A percentile compares a stretch with the other conserved stretches of the same genome.
Evolutionary conservation across 257 asterid species (phyloP).

Genomic region (Solanum chilense): DNA sequence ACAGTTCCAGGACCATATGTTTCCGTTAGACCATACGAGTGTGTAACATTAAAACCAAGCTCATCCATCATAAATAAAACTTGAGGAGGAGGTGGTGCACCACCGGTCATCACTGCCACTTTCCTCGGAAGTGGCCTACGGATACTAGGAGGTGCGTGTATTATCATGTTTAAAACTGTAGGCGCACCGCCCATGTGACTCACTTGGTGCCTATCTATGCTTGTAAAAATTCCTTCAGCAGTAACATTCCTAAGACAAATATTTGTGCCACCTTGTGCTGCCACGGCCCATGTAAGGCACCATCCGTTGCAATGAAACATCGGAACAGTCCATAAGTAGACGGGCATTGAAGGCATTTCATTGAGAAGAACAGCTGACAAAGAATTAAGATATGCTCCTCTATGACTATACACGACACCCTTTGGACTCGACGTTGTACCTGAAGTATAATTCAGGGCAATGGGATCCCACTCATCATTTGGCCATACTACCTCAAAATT

Average conservation of each 20-base stretch:
- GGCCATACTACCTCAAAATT: neutral
- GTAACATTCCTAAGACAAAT: neutral
- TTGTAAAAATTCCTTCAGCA: neutral
- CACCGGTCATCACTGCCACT: neutral
- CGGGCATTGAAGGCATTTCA: neutral
- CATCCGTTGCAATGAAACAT: neutral
- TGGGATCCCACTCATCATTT: neutral
- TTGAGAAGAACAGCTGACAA: neutral
- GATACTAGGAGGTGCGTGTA: neutral
- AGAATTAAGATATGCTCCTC: slow-evolving; percentile 1
- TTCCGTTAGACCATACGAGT: slow-evolving; percentile 2
- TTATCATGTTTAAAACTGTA: neutral
- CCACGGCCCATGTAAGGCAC: neutral
- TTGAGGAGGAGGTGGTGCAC: slow-evolving; percentile 4
- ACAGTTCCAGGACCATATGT: neutral
- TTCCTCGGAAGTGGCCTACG: neutral
- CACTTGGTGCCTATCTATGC: neutral
- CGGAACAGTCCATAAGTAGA: neutral
- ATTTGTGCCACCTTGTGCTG: neutral
- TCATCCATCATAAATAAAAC: neutral
- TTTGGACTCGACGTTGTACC: slow-evolving; percentile 2
- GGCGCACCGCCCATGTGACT: slow-evolving; percentile 5
- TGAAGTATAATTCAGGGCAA: slow-evolving; percentile 4
- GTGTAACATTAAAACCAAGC: neutral
- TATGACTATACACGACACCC: neutral